Conservation (phyloP, 2,329 filamentous ascomycete genomes). For the Neopestalotiopsis clavispora region DNA sequence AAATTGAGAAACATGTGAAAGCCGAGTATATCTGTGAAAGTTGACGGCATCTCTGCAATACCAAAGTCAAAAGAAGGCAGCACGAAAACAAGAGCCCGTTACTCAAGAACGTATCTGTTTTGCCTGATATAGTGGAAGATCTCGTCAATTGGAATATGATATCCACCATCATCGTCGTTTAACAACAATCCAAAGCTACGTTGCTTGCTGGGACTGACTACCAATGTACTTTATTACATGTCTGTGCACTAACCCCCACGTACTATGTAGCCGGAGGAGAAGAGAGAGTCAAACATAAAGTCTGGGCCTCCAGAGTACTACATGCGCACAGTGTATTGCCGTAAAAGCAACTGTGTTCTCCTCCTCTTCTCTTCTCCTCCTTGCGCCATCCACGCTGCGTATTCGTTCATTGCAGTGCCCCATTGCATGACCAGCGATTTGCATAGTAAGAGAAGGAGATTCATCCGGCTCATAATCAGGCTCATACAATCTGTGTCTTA, state of each 20-base stretch:
- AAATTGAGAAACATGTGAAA: not conserved
- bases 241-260: not conserved
- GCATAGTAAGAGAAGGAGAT: not conserved
- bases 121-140: no score
- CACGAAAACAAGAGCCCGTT: no score
- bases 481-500: not conserved
- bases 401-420: slow-evolving; percentile 6
- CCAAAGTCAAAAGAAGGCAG: no score
- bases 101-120: no score
- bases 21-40: no score
- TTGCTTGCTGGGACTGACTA: no score
- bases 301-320: not conserved
- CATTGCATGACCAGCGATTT: not conserved
- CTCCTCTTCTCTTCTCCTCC: not conserved
- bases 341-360: not conserved
- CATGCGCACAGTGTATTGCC: not conserved
- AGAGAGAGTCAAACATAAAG: not conserved
- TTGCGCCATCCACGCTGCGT: slow-evolving; percentile 3
- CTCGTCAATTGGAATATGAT: no score
- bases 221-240: not conserved
- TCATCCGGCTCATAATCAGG: not conserved
- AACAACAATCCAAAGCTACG: no score
- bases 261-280: not conserved
- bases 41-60: no score
- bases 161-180: no score